phyloP scores from a whole-genome alignment of 805 yeast genomes.

The Metschnikowia koreensis region DNA sequence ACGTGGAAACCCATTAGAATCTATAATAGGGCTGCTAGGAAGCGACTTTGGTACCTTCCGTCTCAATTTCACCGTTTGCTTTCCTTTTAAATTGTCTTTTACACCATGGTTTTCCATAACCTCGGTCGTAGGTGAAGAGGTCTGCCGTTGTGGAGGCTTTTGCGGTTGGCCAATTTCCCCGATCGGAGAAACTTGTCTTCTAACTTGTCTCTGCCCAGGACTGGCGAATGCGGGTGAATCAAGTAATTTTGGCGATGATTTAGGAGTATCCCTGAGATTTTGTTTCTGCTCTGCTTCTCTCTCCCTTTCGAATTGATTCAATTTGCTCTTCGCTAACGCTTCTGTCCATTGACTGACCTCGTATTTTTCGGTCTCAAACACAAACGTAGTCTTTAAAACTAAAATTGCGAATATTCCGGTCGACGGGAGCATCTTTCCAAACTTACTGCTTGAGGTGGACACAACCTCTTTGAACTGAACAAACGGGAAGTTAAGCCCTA shows the following conservation, averaged over 20 bases:
- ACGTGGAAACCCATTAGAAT: conserved; percentile 4
- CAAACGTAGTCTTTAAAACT: conserved; percentile 53
- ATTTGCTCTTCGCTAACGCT: conserved; percentile 20
- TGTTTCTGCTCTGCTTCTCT: conserved; percentile 7
- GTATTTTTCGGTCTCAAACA: conserved; percentile 52
- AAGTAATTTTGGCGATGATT: conserved; percentile 8
- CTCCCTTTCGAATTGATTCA: conserved; percentile 22
- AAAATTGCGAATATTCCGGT: conserved; percentile 55
- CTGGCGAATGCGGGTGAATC: conserved; percentile 13
- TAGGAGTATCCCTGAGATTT: conserved; percentile 1
- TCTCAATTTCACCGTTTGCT: conserved; percentile 1
- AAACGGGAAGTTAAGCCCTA: conserved; percentile 52
- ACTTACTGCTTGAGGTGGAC: conserved; percentile 29
- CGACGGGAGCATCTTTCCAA: conserved; percentile 33
- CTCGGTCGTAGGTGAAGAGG: conserved; percentile 13
- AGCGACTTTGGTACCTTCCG: conserved; percentile 36
- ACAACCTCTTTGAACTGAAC: conserved; percentile 60
- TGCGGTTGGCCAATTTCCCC: conserved; percentile 12
- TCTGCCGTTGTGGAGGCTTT: conserved; percentile 16
- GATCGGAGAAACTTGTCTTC: conserved; percentile 2
- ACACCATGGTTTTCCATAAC: background rate
- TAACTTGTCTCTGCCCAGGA: conserved; percentile 7
- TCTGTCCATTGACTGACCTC: conserved; percentile 53
- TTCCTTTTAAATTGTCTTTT: background rate
- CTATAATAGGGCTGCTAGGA: conserved; percentile 6